Percentiles rank a stretch among this genome's conserved stretches.
Evolutionary conservation across 441 rosid genomes (phyloP).

Genomic region (Corymbia calophylla): DNA sequence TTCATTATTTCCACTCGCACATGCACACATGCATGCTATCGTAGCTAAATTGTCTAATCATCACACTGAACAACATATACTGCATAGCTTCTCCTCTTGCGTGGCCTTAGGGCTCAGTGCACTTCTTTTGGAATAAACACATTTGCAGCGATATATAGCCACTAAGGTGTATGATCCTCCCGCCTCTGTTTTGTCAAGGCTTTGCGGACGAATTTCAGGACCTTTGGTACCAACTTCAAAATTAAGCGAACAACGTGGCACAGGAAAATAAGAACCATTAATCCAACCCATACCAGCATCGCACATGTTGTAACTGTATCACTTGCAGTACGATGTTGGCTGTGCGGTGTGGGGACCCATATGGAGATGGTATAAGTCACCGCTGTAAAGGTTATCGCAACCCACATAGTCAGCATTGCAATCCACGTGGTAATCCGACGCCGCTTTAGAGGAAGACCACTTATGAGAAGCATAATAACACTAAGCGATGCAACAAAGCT

Average conservation of each 20-base stretch:
- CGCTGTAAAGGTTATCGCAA: no score
- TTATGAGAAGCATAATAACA: no score
- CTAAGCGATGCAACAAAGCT: no score
- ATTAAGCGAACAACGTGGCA: background rate
- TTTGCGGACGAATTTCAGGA: background rate
- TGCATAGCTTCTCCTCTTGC: background rate
- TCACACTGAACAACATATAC: background rate
- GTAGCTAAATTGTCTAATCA: background rate
- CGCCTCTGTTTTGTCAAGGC: background rate
- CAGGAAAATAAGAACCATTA: no score
- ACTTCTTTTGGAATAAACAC: background rate
- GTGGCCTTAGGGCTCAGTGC: background rate
- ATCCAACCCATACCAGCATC: no score
- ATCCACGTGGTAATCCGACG: no score
- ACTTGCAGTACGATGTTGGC: accelerated
- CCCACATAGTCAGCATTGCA: no score
- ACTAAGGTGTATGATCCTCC: no score
- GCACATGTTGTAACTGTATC: no score
- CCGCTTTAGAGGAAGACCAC: no score
- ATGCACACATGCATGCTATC: background rate
- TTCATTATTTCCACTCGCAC: background rate
- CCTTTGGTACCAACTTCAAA: background rate
- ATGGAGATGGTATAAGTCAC: no score
- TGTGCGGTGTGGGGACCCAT: no score
- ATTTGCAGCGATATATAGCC: background rate